A percentile compares a stretch with the other conserved stretches of the same genome.
phyloP scores from a whole-genome alignment of 176 grass and related monocot species.

The Pontederia crassipes region DNA sequence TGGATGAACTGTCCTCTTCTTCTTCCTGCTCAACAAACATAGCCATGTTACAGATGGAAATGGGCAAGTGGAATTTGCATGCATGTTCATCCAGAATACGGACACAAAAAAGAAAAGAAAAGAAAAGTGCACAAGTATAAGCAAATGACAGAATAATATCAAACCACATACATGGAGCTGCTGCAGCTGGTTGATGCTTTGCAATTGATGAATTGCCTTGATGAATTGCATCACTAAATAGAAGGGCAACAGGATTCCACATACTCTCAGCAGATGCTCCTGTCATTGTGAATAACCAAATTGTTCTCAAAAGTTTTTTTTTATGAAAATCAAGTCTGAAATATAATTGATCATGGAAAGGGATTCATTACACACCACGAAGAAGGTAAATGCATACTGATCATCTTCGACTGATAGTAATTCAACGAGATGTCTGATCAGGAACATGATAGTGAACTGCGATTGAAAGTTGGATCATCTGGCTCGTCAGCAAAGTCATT shows the following conservation, averaged over 20 bases:
- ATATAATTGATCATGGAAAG: too few relatives aligned
- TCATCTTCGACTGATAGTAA: constrained; percentile 29
- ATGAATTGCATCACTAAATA: constrained; percentile 43
- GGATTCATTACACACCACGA: constrained; percentile 29
- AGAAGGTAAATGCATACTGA: constrained; percentile 32
- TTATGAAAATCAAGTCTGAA: too few relatives aligned
- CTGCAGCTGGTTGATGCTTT: constrained; percentile 29
- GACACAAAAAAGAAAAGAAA: neutral
- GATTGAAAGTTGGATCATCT: neutral
- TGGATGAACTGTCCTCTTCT: neutral
- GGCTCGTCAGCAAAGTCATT: neutral
- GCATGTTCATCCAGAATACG: neutral
- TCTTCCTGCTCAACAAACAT: neutral
- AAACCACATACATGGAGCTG: constrained; percentile 34
- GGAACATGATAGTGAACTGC: constrained; percentile 54
- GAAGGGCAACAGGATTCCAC: constrained; percentile 59
- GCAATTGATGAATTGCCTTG: constrained; percentile 31
- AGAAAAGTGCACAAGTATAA: neutral
- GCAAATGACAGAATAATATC: constrained; percentile 1
- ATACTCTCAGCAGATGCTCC: constrained; percentile 45
- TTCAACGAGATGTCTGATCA: constrained; percentile 51
- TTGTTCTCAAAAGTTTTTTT: neutral
- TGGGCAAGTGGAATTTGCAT: too few relatives aligned
- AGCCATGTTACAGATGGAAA: neutral
- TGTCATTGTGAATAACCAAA: constrained; percentile 10